Evolutionary conservation across 805 yeast species (phyloP), one percentile per base, ranked within the genome.

Genomic region (Komagataella pseudopastoris): DNA sequence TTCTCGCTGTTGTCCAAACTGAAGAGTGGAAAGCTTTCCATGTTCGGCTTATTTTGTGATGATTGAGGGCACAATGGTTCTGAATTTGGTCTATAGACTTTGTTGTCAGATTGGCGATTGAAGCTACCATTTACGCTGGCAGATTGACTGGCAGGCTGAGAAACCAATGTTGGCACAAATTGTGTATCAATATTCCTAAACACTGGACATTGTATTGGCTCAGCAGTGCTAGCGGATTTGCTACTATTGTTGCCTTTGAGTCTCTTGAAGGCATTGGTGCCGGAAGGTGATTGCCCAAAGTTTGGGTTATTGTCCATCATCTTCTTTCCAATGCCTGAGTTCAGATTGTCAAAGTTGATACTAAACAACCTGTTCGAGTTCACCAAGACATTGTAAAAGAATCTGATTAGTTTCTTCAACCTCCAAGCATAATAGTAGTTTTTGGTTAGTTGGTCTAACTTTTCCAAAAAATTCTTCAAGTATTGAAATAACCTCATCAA

Each of bases 341-440:
- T 55, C 62, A 65, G 59, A 6, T 55, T 55, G 39, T 60, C 63
- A 53, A 64, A 65, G 50, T 64, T 63, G 24, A 66, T 48, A 50
- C 60, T 61, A 55, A 67, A 67, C 22, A 68, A 55, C 44, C 64
- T 66, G 56, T 56, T 64, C 4, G 71, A 65, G 54, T 67, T 64
- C 1, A 62, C 54, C 51, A 68, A 57, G 17, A 67, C 62, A 48
- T 66, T 65, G 55, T 61, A 66, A 55, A 68, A 67, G 51, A 67
- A 69, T 24, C 66, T 69, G 46, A 69, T 73, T 53, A 71, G 60
- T 52, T 71, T 72, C 51, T 65, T 66, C 51, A 72, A 62, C 53
- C 74, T 64, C 75, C 76, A 72, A 1, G 75, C 74, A 55, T 72
- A 72, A 55, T 72, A 72, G 56, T 72, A 71, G 45, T 63, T 61